These are phyloP conservation scores for Phytophthora europaea DNA, from an alignment of 352 stramenopile genomes.

Conservation along the genomic window DNA sequence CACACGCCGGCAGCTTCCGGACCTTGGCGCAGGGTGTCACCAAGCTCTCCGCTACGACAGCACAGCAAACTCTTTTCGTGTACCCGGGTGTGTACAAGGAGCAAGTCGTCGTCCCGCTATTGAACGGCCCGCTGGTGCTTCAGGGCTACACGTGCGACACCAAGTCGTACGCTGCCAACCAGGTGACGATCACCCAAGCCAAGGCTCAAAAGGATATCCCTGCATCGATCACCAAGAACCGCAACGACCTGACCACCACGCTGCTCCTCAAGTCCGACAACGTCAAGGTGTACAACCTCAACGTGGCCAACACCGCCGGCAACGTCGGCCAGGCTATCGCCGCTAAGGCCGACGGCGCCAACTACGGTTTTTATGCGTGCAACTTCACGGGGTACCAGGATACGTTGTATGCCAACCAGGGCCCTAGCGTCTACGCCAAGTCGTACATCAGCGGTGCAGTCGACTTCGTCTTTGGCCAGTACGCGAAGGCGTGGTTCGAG, in stretches of 20 bases:
- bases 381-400: background rate
- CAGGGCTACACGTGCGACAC: background rate
- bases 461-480: background rate
- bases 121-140: background rate
- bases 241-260: background rate
- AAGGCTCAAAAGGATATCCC: background rate
- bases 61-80: background rate
- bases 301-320: background rate
- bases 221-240: background rate
- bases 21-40: background rate
- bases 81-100: background rate
- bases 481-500: conserved; percentile 1
- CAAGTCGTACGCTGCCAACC: background rate
- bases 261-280: background rate
- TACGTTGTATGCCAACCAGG: background rate
- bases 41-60: background rate
- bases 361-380: background rate
- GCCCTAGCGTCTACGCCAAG: background rate
- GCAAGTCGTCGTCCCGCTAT: background rate
- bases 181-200: background rate
- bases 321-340: background rate
- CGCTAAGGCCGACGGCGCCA: background rate
- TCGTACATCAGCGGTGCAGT: background rate
- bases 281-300: conserved; percentile 1
- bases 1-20: background rate